Conservation (phyloP, 805 yeast genomes). For the Sugiyamaella floridensis region DNA sequence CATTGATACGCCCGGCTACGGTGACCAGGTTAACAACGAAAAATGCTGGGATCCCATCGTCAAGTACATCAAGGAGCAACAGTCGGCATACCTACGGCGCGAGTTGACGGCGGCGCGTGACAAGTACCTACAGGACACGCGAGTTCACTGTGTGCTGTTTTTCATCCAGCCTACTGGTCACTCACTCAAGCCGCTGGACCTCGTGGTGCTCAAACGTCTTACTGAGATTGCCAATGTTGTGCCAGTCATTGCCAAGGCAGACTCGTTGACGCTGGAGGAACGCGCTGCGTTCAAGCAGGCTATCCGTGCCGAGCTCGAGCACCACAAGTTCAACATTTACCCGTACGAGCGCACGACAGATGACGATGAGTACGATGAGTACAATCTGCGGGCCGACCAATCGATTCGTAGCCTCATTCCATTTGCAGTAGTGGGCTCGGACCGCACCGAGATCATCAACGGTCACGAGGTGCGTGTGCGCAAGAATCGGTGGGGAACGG, state of each 20-base stretch:
- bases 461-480: constrained; percentile 85
- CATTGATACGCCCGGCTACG: constrained; percentile 97
- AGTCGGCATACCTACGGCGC: constrained; percentile 80
- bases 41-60: constrained; percentile 96
- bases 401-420: constrained; percentile 46
- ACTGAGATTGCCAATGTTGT: constrained; percentile 89
- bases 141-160: constrained; percentile 90
- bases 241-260: constrained; percentile 93
- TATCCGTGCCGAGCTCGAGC: constrained; percentile 63
- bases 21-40: constrained; percentile 92
- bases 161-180: constrained; percentile 84
- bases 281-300: constrained; percentile 69
- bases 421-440: constrained; percentile 91
- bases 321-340: constrained; percentile 66
- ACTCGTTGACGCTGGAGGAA: constrained; percentile 80
- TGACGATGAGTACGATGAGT: constrained; percentile 46
- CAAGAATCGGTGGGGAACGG: constrained; percentile 88
- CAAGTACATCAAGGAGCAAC: constrained; percentile 92
- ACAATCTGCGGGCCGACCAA: constrained; percentile 29
- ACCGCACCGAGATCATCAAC: constrained; percentile 62
- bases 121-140: constrained; percentile 68
- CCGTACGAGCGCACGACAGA: constrained; percentile 59
- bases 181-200: constrained; percentile 78
- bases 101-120: constrained; percentile 95
- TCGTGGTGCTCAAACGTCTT: constrained; percentile 73